Conservation (phyloP, 768 basidiomycete species). For the Xerocomus potaroensis region DNA sequence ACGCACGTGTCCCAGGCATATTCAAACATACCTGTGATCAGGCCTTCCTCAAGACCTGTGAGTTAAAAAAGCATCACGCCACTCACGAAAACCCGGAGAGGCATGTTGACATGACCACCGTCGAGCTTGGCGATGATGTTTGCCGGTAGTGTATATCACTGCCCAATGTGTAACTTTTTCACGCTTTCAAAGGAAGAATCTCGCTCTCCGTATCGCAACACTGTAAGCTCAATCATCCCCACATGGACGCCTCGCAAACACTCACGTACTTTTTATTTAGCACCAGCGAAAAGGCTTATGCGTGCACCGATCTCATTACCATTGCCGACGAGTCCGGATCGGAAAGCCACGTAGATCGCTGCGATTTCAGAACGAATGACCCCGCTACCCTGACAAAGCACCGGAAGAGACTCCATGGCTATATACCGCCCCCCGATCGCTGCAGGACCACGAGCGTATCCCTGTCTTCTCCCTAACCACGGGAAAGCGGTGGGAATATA, state of each 20-base stretch:
- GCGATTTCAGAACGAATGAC: conserved; percentile 21
- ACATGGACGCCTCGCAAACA: no score
- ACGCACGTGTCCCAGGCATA: neutral
- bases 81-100: conserved; percentile 7
- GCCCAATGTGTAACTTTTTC: conserved; percentile 14
- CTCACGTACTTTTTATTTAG: conserved; percentile 4
- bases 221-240: no score
- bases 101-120: neutral
- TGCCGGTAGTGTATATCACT: conserved; percentile 9
- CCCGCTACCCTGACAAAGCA: conserved; percentile 25
- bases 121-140: neutral
- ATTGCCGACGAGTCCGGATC: neutral
- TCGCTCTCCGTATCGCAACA: conserved; percentile 12
- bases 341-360: neutral
- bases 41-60: conserved; percentile 3
- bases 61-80: conserved; percentile 11
- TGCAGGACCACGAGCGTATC: neutral
- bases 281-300: conserved; percentile 17
- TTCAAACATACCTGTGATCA: neutral
- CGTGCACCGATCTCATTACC: conserved; percentile 5
- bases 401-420: conserved; percentile 19
- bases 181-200: conserved; percentile 20
- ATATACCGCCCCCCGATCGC: conserved; percentile 13
- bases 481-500: neutral
- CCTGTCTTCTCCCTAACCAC: neutral